phyloP scores from a whole-genome alignment of 2,329 filamentous ascomycete genomes.

The Fusarium sp. region DNA sequence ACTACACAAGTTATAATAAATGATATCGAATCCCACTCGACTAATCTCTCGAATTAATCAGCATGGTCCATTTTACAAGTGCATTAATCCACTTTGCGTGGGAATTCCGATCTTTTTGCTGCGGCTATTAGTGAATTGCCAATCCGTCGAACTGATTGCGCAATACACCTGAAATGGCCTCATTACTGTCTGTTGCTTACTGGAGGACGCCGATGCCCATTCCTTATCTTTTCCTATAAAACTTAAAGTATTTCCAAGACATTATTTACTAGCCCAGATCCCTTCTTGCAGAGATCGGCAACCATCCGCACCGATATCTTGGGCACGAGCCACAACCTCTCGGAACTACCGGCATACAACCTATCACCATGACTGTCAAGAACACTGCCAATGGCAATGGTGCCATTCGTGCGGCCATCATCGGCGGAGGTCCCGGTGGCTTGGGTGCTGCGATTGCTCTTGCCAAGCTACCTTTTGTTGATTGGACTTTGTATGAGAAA shows the following conservation, averaged over 20 bases:
- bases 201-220: not conserved
- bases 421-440: conserved; percentile 51
- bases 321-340: not conserved
- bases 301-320: not conserved
- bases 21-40: not conserved
- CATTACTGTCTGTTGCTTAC: conserved; percentile 8
- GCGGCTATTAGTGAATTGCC: conserved; percentile 31
- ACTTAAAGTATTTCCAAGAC: not conserved
- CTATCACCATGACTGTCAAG: conserved; percentile 36
- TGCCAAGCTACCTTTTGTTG: conserved; percentile 49
- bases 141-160: conserved; percentile 42
- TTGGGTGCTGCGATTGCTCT: conserved; percentile 55
- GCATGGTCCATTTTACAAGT: conserved; percentile 27
- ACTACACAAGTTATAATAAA: not conserved
- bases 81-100: conserved; percentile 4
- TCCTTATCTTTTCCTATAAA: conserved; percentile 10
- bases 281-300: not conserved
- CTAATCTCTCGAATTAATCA: conserved; percentile 35
- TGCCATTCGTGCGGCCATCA: conserved; percentile 45
- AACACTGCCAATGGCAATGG: conserved; percentile 30
- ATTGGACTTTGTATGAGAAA: conserved; percentile 56
- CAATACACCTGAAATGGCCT: conserved; percentile 42
- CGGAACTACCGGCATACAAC: not conserved
- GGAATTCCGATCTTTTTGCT: conserved; percentile 14
- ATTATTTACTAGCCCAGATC: not conserved